Conservation (phyloP, 2,329 filamentous ascomycete genomes). For the Corynespora cassiicola region DNA sequence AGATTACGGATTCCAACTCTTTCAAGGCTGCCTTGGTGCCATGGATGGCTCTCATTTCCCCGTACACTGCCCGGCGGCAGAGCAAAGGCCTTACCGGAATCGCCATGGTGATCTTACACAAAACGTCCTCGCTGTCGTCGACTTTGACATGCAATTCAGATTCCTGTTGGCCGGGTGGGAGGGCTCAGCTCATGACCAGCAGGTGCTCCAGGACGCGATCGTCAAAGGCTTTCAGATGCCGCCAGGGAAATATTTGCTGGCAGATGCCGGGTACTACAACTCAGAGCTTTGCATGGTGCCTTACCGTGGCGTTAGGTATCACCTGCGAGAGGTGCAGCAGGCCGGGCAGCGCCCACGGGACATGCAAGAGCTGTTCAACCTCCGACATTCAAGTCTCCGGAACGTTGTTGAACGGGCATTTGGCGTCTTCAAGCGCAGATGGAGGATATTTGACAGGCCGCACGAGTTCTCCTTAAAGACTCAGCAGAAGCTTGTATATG, state of each 20-base stretch:
- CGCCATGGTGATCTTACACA: neutral
- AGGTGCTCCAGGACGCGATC: neutral
- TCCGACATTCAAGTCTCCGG: slow-evolving; percentile 3
- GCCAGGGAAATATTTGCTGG: neutral
- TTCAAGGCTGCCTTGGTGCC: slow-evolving; percentile 6
- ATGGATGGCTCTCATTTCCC: slow-evolving; percentile 4
- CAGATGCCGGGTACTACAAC: no score
- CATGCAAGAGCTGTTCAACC: slow-evolving; percentile 4
- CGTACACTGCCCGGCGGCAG: neutral
- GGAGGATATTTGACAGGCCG: slow-evolving; percentile 3
- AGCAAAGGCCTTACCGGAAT: slow-evolving; percentile 3
- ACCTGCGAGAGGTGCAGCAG: neutral
- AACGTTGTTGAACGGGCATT: slow-evolving; percentile 3
- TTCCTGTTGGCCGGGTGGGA: neutral
- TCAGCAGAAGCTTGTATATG: slow-evolving; percentile 5
- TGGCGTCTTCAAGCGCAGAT: slow-evolving; percentile 5
- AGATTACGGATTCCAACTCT: neutral
- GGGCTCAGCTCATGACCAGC: neutral
- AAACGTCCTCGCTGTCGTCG: slow-evolving; percentile 1
- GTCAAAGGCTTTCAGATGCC: neutral
- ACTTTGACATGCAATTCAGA: neutral
- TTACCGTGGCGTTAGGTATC: neutral
- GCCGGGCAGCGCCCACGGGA: neutral
- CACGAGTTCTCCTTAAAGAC: slow-evolving; percentile 4
- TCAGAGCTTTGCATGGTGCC: no score